A percentile compares a stretch with the other conserved stretches of the same genome.
These are phyloP conservation scores for Ananas comosus DNA, from an alignment of 176 grass and related monocot species.

Conservation along the genomic window DNA sequence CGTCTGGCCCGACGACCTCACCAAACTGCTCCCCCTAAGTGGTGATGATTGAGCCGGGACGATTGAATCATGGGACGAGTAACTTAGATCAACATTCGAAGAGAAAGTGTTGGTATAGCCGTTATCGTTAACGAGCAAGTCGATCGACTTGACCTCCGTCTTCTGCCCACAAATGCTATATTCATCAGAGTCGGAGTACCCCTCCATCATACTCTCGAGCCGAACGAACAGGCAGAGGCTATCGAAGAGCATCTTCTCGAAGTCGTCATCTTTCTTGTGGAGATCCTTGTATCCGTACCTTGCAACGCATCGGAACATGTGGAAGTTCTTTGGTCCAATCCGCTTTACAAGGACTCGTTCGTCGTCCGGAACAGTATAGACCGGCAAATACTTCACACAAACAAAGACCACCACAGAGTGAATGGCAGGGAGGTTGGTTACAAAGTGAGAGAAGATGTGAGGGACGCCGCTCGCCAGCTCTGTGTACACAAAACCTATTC, in stretches of 20 bases:
- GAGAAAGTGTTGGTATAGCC: slow-evolving; percentile 18
- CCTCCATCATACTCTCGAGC: slow-evolving; percentile 97
- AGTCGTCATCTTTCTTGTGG: slow-evolving; percentile 89
- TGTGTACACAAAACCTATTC: slow-evolving; percentile 88
- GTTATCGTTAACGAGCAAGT: slow-evolving; percentile 18
- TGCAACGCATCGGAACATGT: slow-evolving; percentile 83
- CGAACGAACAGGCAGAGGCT: slow-evolving; percentile 49
- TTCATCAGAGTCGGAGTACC: slow-evolving; percentile 75
- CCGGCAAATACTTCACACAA: slow-evolving; percentile 91
- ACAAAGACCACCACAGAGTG: slow-evolving; percentile 91
- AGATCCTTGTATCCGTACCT: slow-evolving; percentile 94
- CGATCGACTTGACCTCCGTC: not conserved
- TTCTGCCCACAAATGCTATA: slow-evolving; percentile 32
- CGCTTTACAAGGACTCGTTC: slow-evolving; percentile 75
- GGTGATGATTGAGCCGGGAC: slow-evolving; percentile 35
- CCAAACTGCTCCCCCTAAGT: not conserved
- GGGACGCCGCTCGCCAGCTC: slow-evolving; percentile 91
- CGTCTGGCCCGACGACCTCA: slow-evolving; percentile 28
- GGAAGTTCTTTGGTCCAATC: slow-evolving; percentile 87
- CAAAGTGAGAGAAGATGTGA: slow-evolving; percentile 92
- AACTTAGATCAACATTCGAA: slow-evolving; percentile 48
- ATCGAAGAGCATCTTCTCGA: slow-evolving; percentile 79
- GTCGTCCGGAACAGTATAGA: slow-evolving; percentile 76
- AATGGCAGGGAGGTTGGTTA: slow-evolving; percentile 90
- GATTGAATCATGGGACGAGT: slow-evolving; percentile 57